A percentile compares a stretch with the other conserved stretches of the same genome.
Evolutionary conservation across 345 rosid genomes (phyloP).

Genomic region (Citrus mangshanensis): DNA sequence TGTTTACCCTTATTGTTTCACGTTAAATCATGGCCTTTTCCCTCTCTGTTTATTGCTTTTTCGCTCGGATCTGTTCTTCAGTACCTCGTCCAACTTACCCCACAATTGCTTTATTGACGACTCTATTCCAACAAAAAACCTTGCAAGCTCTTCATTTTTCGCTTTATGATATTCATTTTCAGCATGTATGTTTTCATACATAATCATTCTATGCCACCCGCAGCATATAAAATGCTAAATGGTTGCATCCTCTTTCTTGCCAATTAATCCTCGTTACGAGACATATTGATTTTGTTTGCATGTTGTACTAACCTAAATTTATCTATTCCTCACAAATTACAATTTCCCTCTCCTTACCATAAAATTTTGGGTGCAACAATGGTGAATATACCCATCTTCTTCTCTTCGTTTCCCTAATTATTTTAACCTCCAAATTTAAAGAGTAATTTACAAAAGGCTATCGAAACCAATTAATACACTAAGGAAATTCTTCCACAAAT

Average conservation of each 20-base stretch:
- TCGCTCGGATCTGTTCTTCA: constrained; percentile 92
- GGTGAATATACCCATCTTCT: not conserved
- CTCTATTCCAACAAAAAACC: constrained; percentile 54
- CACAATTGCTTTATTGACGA: constrained; percentile 57
- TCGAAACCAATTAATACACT: not conserved
- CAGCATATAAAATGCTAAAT: constrained; percentile 21
- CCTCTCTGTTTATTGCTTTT: constrained; percentile 81
- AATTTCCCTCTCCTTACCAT: constrained; percentile 55
- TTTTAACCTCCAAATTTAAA: not conserved
- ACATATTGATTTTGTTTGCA: constrained; percentile 82
- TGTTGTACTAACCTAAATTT: constrained; percentile 49
- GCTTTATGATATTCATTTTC: constrained; percentile 84
- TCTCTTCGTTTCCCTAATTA: not conserved
- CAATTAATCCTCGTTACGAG: constrained; percentile 81
- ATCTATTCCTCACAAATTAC: no score
- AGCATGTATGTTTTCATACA: constrained; percentile 39
- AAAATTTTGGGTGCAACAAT: not conserved
- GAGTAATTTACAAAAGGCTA: not conserved
- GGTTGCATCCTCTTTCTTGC: constrained; percentile 98
- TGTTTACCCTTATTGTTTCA: constrained; percentile 84
- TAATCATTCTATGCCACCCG: not conserved
- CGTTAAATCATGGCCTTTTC: constrained; percentile 94
- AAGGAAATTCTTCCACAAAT: not conserved
- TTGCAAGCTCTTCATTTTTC: constrained; percentile 92
- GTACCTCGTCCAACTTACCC: constrained; percentile 84